Evolutionary conservation across 2,329 filamentous ascomycete species (phyloP), one percentile per base, ranked within the genome.

Genomic region (Aspergillus phoenicis): DNA sequence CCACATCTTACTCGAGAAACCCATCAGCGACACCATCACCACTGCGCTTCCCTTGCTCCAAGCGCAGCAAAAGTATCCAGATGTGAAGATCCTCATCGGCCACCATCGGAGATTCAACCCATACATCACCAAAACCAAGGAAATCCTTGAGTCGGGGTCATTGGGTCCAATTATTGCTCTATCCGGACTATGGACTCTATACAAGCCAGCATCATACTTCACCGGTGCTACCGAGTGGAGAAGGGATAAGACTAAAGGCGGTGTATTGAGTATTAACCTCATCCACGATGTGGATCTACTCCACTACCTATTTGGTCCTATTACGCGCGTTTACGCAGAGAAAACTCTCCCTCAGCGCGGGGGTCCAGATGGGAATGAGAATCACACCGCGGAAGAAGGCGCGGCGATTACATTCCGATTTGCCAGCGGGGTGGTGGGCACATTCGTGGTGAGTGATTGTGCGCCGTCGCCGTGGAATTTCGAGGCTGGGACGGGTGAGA

Each of bases 31-130:
- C 73, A 67, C 59, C 45, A 61, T 73, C 7, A 66, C 66, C 3
- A 68, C 61, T 6, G 72, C 70, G 1, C 62, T 63, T 2, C 60
- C 61, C 0, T 65, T 75, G 0, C 60, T 76, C 0, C 60, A 62
- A 6, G 64, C 72, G 0, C 66, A 70, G 1, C 71, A 80, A n/a
- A 78, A 80, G n/a, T 72, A 45, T 3, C 41, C 41, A 8, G 41
- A 22, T 8, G 4, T 45, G 8, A 45, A 45, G 8, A 13, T 84
- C 0, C 73, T 86, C 0, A 82, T 85, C 1, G 85, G 84, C 6
- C 85, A 87, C 63, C 85, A 87, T 67, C 78, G 85, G 8, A 80
- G 85, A 2, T 87, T 87, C 74, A 87, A 87, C 65, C 81, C 81
- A 0, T 85, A 84, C 68, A 78, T 85, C 5, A 71, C 78, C 5